Evolutionary conservation across 179 eudicot species (phyloP), one percentile per base, ranked within the genome.

Genomic region (Heliamphora pulchella): DNA sequence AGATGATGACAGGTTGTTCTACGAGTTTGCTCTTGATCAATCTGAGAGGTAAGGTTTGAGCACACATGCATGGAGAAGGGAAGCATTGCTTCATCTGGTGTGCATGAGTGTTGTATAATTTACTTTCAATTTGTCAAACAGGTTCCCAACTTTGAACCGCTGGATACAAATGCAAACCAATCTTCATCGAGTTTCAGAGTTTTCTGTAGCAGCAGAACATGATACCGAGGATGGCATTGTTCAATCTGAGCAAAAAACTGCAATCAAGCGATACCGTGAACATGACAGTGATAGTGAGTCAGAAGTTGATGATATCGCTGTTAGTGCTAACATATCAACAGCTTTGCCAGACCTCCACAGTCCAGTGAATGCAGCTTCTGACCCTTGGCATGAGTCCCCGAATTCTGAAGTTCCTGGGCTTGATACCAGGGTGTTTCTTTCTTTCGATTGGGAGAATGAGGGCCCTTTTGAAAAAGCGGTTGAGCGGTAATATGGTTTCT

Each of bases 161-260:
- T 96, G 99, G 99, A 96, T 94, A 86, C 99, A 96, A 89, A 90
- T 96, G 97, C 99, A 96, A 83, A 90, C 94, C 57, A 96, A 96
- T 82, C 99, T 94, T 74, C 97, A 96, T 81, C 91, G 94, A 75
- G 94, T 96, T 82, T 94, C 94, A 71, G 99, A 92, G 85, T 86
- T 91, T 85, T 91, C 92, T 76, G 92, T 85, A 76, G 85, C 88
- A 80, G 79, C 87, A 57, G 91, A 90, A 84, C 87, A 89, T 66
- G 61, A 84, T 63, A 79, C 77, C n/a, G 87, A 88, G 76, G 87
- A 82, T 80, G 82, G 80, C 76, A 84, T 31, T 13, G 86, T 83
- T 73, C 86, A 82, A 76, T 82, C 74, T 55, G 89, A 80, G 78
- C 69, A 81, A 73, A 94, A 86, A 85, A 74, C 83, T 70, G 81